Evolutionary conservation across 179 eudicot genomes (phyloP).

Genomic region (Beta macrorhiza): DNA sequence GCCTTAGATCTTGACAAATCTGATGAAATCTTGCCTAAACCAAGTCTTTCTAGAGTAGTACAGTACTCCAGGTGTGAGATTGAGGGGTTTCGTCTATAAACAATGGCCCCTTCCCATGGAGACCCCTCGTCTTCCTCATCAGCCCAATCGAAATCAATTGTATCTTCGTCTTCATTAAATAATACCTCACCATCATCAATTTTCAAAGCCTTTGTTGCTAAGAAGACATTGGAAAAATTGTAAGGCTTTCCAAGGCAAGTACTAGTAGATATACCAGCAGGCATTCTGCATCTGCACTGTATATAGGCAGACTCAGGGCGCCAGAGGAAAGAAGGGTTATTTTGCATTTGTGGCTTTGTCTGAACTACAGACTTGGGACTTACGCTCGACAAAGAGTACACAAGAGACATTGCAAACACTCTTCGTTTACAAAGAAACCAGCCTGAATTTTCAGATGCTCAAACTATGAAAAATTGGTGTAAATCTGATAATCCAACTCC

Average conservation of each 20-base stretch:
- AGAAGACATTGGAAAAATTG: slow-evolving; percentile 1
- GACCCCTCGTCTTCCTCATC: slow-evolving; percentile 43
- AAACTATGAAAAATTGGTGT: not conserved
- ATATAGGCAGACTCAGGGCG: slow-evolving; percentile 5
- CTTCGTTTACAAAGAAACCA: not conserved
- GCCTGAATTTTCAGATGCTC: not conserved
- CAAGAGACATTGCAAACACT: slow-evolving; percentile 25
- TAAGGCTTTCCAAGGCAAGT: slow-evolving; percentile 15
- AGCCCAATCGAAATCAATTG: slow-evolving; percentile 34
- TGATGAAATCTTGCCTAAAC: slow-evolving; percentile 62
- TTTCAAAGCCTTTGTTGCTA: slow-evolving; percentile 32
- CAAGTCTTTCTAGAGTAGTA: slow-evolving; percentile 87
- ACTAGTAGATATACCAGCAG: slow-evolving; percentile 11
- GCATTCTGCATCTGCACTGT: slow-evolving; percentile 6
- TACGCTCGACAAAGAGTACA: slow-evolving; percentile 25
- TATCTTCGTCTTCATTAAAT: slow-evolving; percentile 33
- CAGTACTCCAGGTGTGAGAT: slow-evolving; percentile 69
- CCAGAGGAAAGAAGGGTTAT: not conserved
- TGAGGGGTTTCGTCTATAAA: slow-evolving; percentile 67
- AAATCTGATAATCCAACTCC: not conserved
- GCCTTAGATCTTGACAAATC: slow-evolving; percentile 64
- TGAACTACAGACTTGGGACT: slow-evolving; percentile 13
- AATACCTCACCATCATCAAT: slow-evolving; percentile 22
- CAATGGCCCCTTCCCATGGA: slow-evolving; percentile 91
- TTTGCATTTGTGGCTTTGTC: slow-evolving; percentile 15